These are phyloP conservation scores for Lactarius hatsudake DNA, from an alignment of 768 basidiomycete genomes.

Conservation along the genomic window DNA sequence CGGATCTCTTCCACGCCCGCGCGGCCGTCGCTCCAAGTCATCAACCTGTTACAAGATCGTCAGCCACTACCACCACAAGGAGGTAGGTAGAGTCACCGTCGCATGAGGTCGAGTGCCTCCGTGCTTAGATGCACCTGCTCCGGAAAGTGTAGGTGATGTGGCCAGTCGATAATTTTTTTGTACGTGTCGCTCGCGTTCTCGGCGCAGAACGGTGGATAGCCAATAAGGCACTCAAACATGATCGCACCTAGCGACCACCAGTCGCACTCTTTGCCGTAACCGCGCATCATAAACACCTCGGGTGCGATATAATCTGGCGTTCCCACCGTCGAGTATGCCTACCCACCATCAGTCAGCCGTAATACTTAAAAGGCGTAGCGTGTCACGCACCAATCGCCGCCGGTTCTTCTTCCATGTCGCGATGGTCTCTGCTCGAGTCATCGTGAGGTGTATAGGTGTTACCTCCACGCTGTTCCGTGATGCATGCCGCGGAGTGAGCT, in stretches of 20 bases:
- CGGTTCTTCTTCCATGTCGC: slow-evolving; percentile 99
- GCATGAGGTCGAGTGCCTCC: slow-evolving; percentile 88
- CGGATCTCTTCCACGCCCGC: slow-evolving; percentile 84
- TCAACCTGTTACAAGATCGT: slow-evolving; percentile 50
- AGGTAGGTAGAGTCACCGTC: slow-evolving; percentile 50
- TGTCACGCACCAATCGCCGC: slow-evolving; percentile 71
- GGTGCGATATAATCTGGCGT: slow-evolving; percentile 97
- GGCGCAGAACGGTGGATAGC: slow-evolving; percentile 95
- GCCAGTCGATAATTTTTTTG: slow-evolving; percentile 97
- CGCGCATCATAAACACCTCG: slow-evolving; percentile 93
- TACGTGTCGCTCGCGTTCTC: slow-evolving; percentile 98
- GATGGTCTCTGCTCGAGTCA: slow-evolving; percentile 89
- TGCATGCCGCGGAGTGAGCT: slow-evolving; percentile 44
- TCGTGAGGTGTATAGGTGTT: slow-evolving; percentile 94
- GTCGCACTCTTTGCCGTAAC: slow-evolving; percentile 97
- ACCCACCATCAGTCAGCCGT: not conserved
- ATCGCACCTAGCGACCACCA: slow-evolving; percentile 99
- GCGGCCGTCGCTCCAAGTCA: slow-evolving; percentile 80
- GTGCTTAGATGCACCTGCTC: slow-evolving; percentile 93
- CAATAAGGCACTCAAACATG: slow-evolving; percentile 97
- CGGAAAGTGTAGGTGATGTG: slow-evolving; percentile 80
- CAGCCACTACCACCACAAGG: not conserved
- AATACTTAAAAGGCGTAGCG: not conserved
- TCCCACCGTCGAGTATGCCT: slow-evolving; percentile 98
- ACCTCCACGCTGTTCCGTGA: slow-evolving; percentile 94